These are phyloP conservation scores for Xylariaceae sp. DNA, from an alignment of 2,329 filamentous ascomycete species.

Conservation along the genomic window DNA sequence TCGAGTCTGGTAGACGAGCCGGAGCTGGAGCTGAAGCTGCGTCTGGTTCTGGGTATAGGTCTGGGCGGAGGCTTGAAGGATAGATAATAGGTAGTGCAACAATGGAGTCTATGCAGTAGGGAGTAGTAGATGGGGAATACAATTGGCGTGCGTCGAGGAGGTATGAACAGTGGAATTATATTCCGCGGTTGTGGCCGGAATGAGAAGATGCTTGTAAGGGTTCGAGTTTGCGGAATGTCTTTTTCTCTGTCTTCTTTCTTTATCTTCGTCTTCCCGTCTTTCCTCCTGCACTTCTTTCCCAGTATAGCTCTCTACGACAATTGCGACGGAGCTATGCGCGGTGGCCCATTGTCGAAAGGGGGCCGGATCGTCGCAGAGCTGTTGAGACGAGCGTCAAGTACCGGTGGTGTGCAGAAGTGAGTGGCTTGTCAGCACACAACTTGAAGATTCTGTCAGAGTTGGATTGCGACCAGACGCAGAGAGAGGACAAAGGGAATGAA, in stretches of 20 bases:
- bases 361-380: conserved; percentile 22
- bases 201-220: conserved; percentile 3
- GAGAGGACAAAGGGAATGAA: conserved; percentile 18
- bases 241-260: conserved; percentile 6
- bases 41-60: too few relatives aligned
- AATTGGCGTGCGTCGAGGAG: conserved; percentile 11
- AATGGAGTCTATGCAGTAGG: conserved; percentile 8
- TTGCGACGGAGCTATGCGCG: conserved; percentile 31
- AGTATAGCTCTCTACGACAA: conserved; percentile 22
- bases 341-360: conserved; percentile 29
- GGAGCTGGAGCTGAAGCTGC: neutral
- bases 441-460: conserved; percentile 10
- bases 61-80: conserved; percentile 8
- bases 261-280: conserved; percentile 1
- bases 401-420: conserved; percentile 10
- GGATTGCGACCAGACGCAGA: conserved; percentile 17
- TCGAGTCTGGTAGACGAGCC: conserved; percentile 11
- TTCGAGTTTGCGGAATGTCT: conserved; percentile 3
- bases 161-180: conserved; percentile 12
- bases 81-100: conserved; percentile 7
- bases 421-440: conserved; percentile 14
- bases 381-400: conserved; percentile 14
- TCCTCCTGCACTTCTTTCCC: conserved; percentile 16
- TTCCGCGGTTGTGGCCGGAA: neutral
- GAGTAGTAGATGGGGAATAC: conserved; percentile 10